These are phyloP conservation scores for Stephania japonica DNA, from an alignment of 164 flowering plant species.

Conservation along the genomic window DNA sequence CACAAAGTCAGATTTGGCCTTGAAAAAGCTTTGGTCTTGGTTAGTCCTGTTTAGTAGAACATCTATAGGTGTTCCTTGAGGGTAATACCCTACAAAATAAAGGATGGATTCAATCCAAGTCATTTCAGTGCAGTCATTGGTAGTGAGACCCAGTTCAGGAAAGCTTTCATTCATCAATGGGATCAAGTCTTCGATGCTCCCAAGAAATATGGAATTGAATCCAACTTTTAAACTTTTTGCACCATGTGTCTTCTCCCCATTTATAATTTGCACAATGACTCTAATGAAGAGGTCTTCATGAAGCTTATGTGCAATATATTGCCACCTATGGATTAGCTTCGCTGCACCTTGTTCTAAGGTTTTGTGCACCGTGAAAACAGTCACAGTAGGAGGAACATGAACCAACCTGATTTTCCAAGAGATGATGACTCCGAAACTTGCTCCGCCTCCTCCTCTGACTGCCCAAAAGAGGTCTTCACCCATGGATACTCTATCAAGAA, in stretches of 20 bases:
- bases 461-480: conserved; percentile 13
- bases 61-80: not conserved
- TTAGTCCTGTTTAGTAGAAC: conserved; percentile 1
- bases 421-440: conserved; percentile 7
- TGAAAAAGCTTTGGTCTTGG: not conserved
- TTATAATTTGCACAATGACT: not conserved
- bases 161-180: conserved; percentile 3
- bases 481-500: conserved; percentile 7
- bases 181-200: not conserved
- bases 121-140: conserved; percentile 2
- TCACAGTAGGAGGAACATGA: conserved; percentile 6
- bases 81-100: conserved; percentile 6
- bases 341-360: conserved; percentile 7
- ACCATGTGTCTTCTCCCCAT: not conserved
- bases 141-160: conserved; percentile 9
- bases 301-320: conserved; percentile 5
- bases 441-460: conserved; percentile 10
- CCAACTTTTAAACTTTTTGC: not conserved
- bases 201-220: conserved; percentile 11
- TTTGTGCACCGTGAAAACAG: conserved; percentile 7
- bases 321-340: conserved; percentile 6
- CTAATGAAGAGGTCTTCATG: conserved; percentile 9
- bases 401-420: conserved; percentile 11
- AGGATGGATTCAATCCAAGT: conserved; percentile 7
- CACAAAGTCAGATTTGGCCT: conserved; percentile 9